Percentiles rank a stretch among this genome's conserved stretches.
Evolutionary conservation across 2,329 filamentous ascomycete species (phyloP).

Genomic region (Kalaharituber pfeilii): DNA sequence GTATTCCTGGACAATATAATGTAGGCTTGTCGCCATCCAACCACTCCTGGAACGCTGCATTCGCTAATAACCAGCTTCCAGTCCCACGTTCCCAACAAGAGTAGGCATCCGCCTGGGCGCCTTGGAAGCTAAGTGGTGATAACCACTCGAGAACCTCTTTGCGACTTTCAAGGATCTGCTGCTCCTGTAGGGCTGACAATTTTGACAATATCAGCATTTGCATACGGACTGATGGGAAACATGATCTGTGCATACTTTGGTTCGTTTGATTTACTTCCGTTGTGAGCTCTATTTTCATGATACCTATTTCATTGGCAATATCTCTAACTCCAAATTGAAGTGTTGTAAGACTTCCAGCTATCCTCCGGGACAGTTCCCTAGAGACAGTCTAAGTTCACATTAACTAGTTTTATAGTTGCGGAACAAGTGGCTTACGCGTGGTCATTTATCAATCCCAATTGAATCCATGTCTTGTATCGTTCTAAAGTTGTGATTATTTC

Average conservation of each 20-base stretch:
- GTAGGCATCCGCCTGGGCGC: neutral
- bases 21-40: neutral
- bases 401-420: neutral
- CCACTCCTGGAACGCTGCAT: neutral
- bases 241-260: no score
- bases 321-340: neutral
- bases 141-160: neutral
- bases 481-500: neutral
- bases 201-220: neutral
- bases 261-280: no score
- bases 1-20: neutral
- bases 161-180: neutral
- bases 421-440: neutral
- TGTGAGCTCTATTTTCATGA: no score
- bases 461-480: neutral
- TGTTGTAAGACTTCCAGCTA: neutral
- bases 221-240: no score
- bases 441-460: neutral
- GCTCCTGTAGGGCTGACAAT: neutral
- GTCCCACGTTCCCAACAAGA: neutral
- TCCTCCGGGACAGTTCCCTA: neutral
- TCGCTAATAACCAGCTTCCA: neutral
- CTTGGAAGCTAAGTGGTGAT: neutral
- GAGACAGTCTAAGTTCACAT: neutral
- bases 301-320: neutral